Evolutionary conservation across 1,284 basidiomycete genomes (phyloP).

Genomic region (Moesziomyces antarcticus): DNA sequence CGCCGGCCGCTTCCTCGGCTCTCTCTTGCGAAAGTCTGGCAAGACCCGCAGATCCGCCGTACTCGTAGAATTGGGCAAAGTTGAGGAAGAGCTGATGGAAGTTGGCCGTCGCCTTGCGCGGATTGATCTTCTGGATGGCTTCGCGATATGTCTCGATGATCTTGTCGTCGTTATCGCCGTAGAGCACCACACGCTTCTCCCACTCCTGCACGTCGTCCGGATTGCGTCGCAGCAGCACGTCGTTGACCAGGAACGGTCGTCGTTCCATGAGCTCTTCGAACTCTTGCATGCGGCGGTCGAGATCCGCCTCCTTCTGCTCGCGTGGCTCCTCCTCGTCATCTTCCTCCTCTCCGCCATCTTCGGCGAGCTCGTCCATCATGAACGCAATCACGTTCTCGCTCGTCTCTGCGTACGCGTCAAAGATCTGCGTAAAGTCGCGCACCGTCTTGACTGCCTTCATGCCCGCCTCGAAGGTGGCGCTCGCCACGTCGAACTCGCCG

Average conservation of each 20-base stretch:
- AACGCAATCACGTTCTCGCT: slow-evolving; percentile 89
- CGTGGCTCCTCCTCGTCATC: slow-evolving; percentile 58
- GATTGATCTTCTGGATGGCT: slow-evolving; percentile 87
- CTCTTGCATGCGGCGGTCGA: slow-evolving; percentile 89
- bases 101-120: slow-evolving; percentile 90
- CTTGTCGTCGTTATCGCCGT: slow-evolving; percentile 92
- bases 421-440: slow-evolving; percentile 97
- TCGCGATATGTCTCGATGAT: slow-evolving; percentile 91
- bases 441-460: slow-evolving; percentile 88
- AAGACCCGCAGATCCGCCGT: slow-evolving; percentile 75
- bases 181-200: slow-evolving; percentile 96
- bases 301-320: slow-evolving; percentile 81
- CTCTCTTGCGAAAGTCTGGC: slow-evolving; percentile 68
- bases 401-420: slow-evolving; percentile 96
- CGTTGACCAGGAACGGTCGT: slow-evolving; percentile 94
- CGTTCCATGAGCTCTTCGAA: slow-evolving; percentile 96
- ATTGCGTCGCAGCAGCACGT: slow-evolving; percentile 91
- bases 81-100: slow-evolving; percentile 90
- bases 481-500: slow-evolving; percentile 90
- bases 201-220: slow-evolving; percentile 99
- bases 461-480: slow-evolving; percentile 87
- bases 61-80: slow-evolving; percentile 97
- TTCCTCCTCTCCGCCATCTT: slow-evolving; percentile 64
- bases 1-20: slow-evolving; percentile 73
- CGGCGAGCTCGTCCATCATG: slow-evolving; percentile 85